Conservation (phyloP, 176 grass and related monocot genomes). For the Oryza meridionalis region DNA sequence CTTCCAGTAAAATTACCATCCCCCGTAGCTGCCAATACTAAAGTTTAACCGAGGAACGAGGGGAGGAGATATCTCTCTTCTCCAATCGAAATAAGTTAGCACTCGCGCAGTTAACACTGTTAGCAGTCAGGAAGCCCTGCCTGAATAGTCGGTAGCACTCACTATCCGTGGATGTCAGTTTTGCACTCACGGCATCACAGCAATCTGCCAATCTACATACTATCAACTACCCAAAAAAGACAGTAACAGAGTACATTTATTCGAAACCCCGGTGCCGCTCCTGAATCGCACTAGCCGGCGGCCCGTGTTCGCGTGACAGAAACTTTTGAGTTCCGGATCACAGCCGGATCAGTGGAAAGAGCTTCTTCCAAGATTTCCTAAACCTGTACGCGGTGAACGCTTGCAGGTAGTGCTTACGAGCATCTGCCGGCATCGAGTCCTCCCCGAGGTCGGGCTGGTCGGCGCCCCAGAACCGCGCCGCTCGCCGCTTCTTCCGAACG, state of each 20-base stretch:
- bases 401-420: constrained; percentile 49
- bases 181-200: not conserved
- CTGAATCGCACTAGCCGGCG: not conserved
- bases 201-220: not conserved
- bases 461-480: constrained; percentile 64
- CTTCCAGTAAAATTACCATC: no score
- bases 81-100: no score
- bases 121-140: not conserved
- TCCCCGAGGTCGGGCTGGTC: constrained; percentile 10
- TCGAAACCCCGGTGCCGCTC: not conserved
- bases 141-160: not conserved
- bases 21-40: no score
- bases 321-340: constrained; percentile 2
- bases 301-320: not conserved
- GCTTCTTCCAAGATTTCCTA: constrained; percentile 87
- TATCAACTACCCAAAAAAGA: not conserved
- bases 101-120: not conserved
- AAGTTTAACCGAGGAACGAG: no score
- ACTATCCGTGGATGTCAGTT: not conserved
- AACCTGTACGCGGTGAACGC: constrained; percentile 54
- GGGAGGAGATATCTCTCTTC: no score
- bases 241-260: constrained; percentile 33
- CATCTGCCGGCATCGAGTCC: constrained; percentile 31
- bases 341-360: constrained; percentile 63
- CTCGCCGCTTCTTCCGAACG: constrained; percentile 76